phyloP scores from a whole-genome alignment of 139 green algal species.

The Bryopsis sp. region DNA sequence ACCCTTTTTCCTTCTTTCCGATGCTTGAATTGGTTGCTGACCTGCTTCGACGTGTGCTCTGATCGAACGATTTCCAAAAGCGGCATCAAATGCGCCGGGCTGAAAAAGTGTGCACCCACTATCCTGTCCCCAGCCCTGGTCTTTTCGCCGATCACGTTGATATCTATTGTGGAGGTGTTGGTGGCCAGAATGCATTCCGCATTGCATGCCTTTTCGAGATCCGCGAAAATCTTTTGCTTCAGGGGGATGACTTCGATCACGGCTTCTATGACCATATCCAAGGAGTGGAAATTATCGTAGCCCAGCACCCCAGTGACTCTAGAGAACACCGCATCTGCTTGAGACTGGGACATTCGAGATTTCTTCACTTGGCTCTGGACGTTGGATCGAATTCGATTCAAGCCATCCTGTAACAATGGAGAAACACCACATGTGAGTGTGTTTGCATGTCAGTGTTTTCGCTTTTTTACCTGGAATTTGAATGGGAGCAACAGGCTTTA shows the following conservation, averaged over 20 bases:
- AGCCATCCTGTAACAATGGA: slow-evolving; percentile 45
- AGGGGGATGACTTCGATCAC: slow-evolving; percentile 89
- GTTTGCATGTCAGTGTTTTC: too few species aligned
- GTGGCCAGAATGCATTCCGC: slow-evolving; percentile 85
- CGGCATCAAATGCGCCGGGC: slow-evolving; percentile 96
- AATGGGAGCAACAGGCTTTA: too few species aligned
- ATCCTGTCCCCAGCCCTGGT: slow-evolving; percentile 61
- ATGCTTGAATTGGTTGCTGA: slow-evolving; percentile 19
- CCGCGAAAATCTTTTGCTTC: slow-evolving; percentile 86
- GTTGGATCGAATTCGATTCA: slow-evolving; percentile 84
- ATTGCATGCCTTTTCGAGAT: slow-evolving; percentile 63
- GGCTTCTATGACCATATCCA: slow-evolving; percentile 98
- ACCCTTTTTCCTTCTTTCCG: too few species aligned
- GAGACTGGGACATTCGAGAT: slow-evolving; percentile 53
- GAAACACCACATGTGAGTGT: too few species aligned
- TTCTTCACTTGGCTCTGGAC: slow-evolving; percentile 82
- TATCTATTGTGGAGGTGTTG: slow-evolving; percentile 98
- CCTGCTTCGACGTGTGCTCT: slow-evolving; percentile 71
- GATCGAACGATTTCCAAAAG: slow-evolving; percentile 97
- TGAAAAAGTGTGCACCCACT: slow-evolving; percentile 93
- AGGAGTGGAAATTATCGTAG: slow-evolving; percentile 66
- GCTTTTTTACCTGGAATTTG: too few species aligned
- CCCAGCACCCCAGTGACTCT: slow-evolving; percentile 64
- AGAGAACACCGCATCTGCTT: slow-evolving; percentile 43
- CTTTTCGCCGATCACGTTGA: slow-evolving; percentile 70